Percentiles rank a stretch among this genome's conserved stretches.
phyloP scores from a whole-genome alignment of 164 flowering plant genomes.

The Stephania yunnanensis region DNA sequence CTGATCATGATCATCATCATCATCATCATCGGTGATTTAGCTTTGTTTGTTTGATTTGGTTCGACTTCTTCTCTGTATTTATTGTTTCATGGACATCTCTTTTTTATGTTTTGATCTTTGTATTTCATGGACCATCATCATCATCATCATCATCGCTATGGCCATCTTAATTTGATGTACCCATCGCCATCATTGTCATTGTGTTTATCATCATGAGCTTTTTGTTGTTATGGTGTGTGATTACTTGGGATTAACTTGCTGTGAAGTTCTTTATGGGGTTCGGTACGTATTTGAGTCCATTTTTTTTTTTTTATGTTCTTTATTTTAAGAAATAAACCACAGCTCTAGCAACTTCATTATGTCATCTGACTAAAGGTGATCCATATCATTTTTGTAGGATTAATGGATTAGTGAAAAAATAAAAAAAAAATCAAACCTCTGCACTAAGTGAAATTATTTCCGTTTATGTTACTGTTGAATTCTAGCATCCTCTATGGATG shows the following conservation, averaged over 20 bases:
- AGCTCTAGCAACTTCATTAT: too few species aligned
- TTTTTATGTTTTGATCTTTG: background rate
- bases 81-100: background rate
- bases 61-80: slow-evolving; percentile 4
- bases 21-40: background rate
- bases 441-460: too few species aligned
- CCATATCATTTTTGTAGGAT: too few species aligned
- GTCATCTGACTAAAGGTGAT: too few species aligned
- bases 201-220: background rate
- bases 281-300: background rate
- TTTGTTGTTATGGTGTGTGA: background rate
- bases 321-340: background rate
- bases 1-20: slow-evolving; percentile 1
- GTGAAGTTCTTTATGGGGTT: background rate
- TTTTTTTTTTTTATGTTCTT: background rate
- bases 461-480: too few species aligned
- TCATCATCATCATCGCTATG: background rate
- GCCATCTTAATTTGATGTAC: background rate
- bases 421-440: too few species aligned
- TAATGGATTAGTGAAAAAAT: too few species aligned
- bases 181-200: background rate
- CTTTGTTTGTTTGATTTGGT: background rate
- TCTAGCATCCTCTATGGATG: too few species aligned
- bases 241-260: background rate
- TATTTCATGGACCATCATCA: background rate